Base-by-base conservation (phyloP, 208 protist species). In the Trypanosomatidae sp. region DNA sequence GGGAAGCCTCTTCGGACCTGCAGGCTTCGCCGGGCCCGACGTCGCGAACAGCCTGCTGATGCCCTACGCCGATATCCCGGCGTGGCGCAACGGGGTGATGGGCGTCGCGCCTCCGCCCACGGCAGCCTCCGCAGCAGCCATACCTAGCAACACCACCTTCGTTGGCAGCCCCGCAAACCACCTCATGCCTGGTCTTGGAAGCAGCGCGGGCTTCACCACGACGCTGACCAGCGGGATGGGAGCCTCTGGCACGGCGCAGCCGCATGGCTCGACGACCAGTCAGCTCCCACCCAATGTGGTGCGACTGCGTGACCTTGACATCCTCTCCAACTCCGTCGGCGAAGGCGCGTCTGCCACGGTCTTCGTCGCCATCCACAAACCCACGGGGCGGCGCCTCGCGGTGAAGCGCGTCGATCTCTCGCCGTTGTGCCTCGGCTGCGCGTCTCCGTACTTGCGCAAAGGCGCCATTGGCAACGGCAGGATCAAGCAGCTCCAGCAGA, bases 391-490 rank as follows among this genome's bases (percentile, higher is more conserved):
- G 0, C 83, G 79, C 12, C 76, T 95, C 2, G 91, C 91, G 19
- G 89, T 95, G 53, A 95, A 95, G 77, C 85, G 87, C 9, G 80
- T 95, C 58, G 86, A 95, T 68, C 86, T 95, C 39, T 84, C 82
- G 3, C 82, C 83, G 13, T 62, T 95, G 46, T 89, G 86, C 69
- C 77, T 86, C 33, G 72, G 73, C 39, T 67, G 46, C 46, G 19
- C 55, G 6, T 70, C 71, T 22, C 69, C 74, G 41, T 72, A 62
- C 44, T 46, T 77, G 47, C 66, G 69, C 71, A 82, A 33, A 10
- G 64, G 66, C 55, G 75, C 56, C 49, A n/a, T 15, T 19, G 28
- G 62, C 30, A 83, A 75, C 56, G 75, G 71, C 39, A 81, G 80
- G 33, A 66, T 86, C 19, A 71, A 62, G 41, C 86, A 95, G 80